These are phyloP conservation scores for Xylaria intraflava DNA, from an alignment of 495 filamentous ascomycete genomes.

Conservation along the genomic window DNA sequence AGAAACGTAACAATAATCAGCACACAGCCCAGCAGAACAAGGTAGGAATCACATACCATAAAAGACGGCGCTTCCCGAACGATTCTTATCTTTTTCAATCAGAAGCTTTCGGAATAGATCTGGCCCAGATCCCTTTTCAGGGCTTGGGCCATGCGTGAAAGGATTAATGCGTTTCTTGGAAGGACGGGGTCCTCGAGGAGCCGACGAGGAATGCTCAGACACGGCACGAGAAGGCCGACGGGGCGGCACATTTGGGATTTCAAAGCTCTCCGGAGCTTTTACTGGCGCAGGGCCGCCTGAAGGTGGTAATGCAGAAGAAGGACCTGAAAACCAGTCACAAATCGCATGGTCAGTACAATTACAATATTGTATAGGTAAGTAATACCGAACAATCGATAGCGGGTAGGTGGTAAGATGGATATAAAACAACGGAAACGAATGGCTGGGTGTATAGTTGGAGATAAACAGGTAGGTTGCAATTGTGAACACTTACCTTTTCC, in stretches of 20 bases:
- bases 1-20: neutral
- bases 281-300: neutral
- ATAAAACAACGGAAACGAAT: no score
- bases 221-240: neutral
- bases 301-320: neutral
- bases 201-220: neutral
- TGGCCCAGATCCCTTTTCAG: constrained; percentile 11
- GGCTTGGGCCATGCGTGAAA: constrained; percentile 5
- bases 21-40: neutral
- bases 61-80: no score
- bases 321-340: constrained; percentile 3
- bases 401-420: neutral
- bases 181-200: neutral
- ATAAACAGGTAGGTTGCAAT: neutral
- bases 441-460: no score
- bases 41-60: neutral
- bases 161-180: neutral
- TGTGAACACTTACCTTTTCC: neutral
- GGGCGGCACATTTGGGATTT: neutral
- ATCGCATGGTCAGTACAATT: neutral
- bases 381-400: neutral
- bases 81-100: neutral
- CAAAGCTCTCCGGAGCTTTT: constrained; percentile 1
- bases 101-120: constrained; percentile 12
- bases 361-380: neutral